Percentiles rank a stretch among this genome's conserved stretches.
Conservation (phyloP, 148 eudicot species). For the Spergularia bocconei region DNA sequence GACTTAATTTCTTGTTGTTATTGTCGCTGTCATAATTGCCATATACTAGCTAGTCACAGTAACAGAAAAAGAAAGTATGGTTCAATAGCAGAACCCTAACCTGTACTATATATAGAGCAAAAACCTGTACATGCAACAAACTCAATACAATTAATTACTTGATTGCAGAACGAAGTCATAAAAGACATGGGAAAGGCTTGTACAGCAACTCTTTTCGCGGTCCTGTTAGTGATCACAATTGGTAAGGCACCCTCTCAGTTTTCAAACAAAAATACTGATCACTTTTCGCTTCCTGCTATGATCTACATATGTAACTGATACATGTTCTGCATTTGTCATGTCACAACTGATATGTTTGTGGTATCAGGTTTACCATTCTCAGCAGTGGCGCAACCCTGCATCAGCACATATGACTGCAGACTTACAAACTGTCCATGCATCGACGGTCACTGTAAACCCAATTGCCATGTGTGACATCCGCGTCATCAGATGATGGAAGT, state of each 20-base stretch:
- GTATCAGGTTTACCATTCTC: constrained; percentile 1
- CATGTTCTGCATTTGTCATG: no score
- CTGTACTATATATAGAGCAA: no score
- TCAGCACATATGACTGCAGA: constrained; percentile 26
- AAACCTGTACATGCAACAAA: neutral
- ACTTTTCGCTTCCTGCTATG: no score
- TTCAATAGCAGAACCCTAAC: no score
- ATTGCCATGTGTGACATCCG: neutral
- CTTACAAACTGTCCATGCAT: constrained; percentile 23
- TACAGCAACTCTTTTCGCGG: constrained; percentile 1
- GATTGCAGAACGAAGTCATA: neutral
- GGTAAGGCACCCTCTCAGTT: constrained; percentile 15
- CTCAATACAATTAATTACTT: neutral
- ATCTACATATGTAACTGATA: no score
- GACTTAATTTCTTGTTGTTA: no score
- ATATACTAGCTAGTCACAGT: no score
- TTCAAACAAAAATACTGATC: no score
- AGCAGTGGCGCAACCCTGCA: constrained; percentile 11
- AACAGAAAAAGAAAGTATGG: no score
- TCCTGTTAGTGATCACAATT: constrained; percentile 8
- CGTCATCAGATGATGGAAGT: neutral
- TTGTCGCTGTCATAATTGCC: no score
- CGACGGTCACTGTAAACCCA: neutral
- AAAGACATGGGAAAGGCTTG: constrained; percentile 23
- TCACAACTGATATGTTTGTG: neutral